These are phyloP conservation scores for Eutrema yunnanense DNA, from an alignment of 345 rosid genomes.

Conservation along the genomic window DNA sequence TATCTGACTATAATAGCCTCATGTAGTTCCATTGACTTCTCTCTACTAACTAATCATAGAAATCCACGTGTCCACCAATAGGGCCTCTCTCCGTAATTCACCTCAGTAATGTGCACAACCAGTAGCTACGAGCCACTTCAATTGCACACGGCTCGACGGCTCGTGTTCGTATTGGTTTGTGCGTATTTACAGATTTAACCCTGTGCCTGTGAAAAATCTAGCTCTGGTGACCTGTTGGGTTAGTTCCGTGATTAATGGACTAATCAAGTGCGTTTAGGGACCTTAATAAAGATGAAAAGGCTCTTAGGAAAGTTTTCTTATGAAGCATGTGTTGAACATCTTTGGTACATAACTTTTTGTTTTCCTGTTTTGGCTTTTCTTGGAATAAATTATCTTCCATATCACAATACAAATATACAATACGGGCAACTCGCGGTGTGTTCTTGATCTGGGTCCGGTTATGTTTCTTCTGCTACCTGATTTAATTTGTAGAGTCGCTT, in stretches of 20 bases:
- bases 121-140: background rate
- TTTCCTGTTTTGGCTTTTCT: background rate
- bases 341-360: background rate
- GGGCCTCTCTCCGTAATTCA: background rate
- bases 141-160: background rate
- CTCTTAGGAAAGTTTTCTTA: background rate
- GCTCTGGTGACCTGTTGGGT: background rate
- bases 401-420: background rate
- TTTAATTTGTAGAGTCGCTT: background rate
- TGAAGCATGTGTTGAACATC: background rate
- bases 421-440: background rate
- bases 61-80: background rate
- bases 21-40: background rate
- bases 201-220: background rate
- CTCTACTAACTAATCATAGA: background rate
- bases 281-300: background rate
- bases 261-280: background rate
- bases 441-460: background rate
- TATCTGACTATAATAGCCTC: slow-evolving; percentile 14
- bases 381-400: background rate
- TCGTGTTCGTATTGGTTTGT: background rate
- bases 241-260: background rate
- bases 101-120: background rate
- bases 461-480: background rate
- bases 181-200: background rate